phyloP scores from a whole-genome alignment of 148 eudicot species.

The Camellia sinensis region DNA sequence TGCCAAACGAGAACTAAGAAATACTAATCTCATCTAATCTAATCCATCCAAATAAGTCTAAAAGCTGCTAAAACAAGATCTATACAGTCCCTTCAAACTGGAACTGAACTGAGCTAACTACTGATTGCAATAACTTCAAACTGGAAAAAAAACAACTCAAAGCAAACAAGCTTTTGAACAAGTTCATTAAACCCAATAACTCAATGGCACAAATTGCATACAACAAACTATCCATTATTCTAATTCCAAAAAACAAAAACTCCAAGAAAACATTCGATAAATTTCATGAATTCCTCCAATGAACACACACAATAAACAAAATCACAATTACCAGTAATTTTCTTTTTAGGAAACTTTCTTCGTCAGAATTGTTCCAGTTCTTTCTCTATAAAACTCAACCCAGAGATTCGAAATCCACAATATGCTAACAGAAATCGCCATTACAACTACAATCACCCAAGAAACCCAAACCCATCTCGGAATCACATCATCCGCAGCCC shows the following conservation, averaged over 20 bases:
- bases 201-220: neutral
- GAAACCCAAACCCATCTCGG: constrained; percentile 80
- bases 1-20: too few relatives aligned
- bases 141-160: too few relatives aligned
- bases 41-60: too few relatives aligned
- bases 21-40: too few relatives aligned
- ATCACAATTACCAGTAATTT: neutral
- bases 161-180: too few relatives aligned
- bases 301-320: neutral
- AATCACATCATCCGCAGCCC: constrained; percentile 48
- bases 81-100: too few relatives aligned
- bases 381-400: constrained; percentile 56
- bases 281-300: constrained; percentile 2
- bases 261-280: neutral
- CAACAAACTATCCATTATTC: neutral
- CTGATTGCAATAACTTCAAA: too few relatives aligned
- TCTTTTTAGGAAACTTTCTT: constrained; percentile 39
- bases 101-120: too few relatives aligned
- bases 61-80: too few relatives aligned
- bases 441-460: constrained; percentile 57
- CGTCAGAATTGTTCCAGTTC: constrained; percentile 23
- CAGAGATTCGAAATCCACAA: constrained; percentile 70
- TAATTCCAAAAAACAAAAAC: neutral
- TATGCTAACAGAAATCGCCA: constrained; percentile 62
- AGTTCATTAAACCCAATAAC: neutral